Evolutionary conservation across 768 basidiomycete genomes (phyloP).

Genomic region (Naganishia vaughanmartiniae): DNA sequence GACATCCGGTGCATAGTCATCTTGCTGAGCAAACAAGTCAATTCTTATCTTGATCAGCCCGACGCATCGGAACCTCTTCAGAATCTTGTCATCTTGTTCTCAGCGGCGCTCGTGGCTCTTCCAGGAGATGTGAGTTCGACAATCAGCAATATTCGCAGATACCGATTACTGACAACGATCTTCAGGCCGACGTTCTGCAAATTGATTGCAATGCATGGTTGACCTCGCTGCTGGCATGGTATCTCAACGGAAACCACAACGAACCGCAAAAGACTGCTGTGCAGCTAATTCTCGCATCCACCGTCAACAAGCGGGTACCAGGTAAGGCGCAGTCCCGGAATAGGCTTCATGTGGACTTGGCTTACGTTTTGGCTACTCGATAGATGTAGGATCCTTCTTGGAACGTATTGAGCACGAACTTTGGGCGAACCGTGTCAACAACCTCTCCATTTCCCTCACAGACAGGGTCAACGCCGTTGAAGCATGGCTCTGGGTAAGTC

Average conservation of each 20-base stretch:
- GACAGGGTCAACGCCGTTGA: slow-evolving; percentile 60
- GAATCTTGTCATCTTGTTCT: slow-evolving; percentile 66
- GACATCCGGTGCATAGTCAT: not conserved
- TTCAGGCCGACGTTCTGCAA: slow-evolving; percentile 15
- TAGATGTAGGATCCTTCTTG: slow-evolving; percentile 35
- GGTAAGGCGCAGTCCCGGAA: slow-evolving; percentile 56
- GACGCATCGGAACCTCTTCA: slow-evolving; percentile 55
- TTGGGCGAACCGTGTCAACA: slow-evolving; percentile 5
- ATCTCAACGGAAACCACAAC: slow-evolving; percentile 53
- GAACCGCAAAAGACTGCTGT: slow-evolving; percentile 42
- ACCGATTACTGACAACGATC: not conserved
- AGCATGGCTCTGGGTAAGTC: slow-evolving; percentile 68
- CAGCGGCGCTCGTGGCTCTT: slow-evolving; percentile 65
- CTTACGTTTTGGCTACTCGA: slow-evolving; percentile 50
- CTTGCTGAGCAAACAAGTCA: not conserved
- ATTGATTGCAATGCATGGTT: slow-evolving; percentile 61
- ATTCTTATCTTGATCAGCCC: slow-evolving; percentile 13
- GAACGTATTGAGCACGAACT: slow-evolving; percentile 31
- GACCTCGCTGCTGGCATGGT: slow-evolving; percentile 62
- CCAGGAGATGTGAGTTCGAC: slow-evolving; percentile 62
- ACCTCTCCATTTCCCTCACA: not conserved
- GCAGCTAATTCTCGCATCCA: slow-evolving; percentile 58
- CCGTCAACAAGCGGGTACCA: slow-evolving; percentile 74
- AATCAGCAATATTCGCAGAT: not conserved
- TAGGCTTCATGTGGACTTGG: slow-evolving; percentile 54